Base-by-base conservation (phyloP, 2,329 filamentous ascomycete genomes). In the Epichloe baconii region DNA sequence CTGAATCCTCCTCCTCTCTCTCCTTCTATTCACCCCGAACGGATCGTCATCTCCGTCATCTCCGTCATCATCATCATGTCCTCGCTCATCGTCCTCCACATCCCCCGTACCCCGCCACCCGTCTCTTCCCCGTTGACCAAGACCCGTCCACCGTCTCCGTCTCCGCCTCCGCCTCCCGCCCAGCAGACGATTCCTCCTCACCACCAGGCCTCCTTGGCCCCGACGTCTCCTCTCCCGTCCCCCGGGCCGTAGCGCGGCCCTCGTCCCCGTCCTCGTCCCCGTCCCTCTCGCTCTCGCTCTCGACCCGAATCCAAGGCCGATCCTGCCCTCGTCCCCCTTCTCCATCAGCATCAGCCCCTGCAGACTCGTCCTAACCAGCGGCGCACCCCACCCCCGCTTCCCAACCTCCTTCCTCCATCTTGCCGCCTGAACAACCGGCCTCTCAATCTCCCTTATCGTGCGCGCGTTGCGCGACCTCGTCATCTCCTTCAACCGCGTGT, bases 401-500 rank as follows among this genome's bases (percentile, higher is more conserved):
- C 53, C 2, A 50, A 55, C 8, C 57, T 26, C 61, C 10, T 52
- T 55, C 2, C 62, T 58, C 37, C 58, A 54, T 8, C 54, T 57
- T 1, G 61, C 57, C 14, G 61, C 52, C 50, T 69, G 0, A 75
- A 75, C 68, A 10, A 78, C 72, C 2, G 77, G 77, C 7, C 77
- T 69, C 40, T 76, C 72, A 47, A 80, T 75, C 52, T 70, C 66
- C 19, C 62, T 66, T 53, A 79, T 77, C 10, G 70, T 66, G 19
- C 72, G 71, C 1, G 74, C 74, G 55, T 82, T 82, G 47, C 76
- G 73, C 10, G 70, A 62, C 55, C 71, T 76, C 3, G 80, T 78
- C 37, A 71, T 68, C 36, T 70, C 68, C 63, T 84, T 85, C 44
- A 87, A 74, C 4, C 82, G 77, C 52, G 80, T 73, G 62, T 91